Base-by-base conservation (phyloP, 257 asterid genomes). In the Fraxinus anomala region DNA sequence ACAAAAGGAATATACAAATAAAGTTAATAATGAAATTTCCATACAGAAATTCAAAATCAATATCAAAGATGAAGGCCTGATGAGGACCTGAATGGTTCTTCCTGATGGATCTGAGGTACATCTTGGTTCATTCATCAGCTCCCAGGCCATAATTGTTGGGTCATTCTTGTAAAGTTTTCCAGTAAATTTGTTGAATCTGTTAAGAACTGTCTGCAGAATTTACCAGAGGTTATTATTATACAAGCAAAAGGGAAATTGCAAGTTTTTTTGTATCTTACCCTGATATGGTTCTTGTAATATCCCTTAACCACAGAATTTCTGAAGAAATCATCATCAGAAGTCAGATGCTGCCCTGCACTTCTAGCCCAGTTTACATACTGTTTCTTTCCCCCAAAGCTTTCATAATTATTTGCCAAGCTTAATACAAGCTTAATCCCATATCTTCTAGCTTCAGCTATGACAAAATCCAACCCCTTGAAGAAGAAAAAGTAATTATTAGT, bases 121-220 rank as follows among this genome's bases (percentile, higher is more conserved):
- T 85, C 98, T 88, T 6, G 98, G 97, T 84, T 95, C 97, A 88
- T 93, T 93, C 93, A 93, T 93, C 51, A 95, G 97, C 73, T 95
- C 99, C 99, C 99, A 95, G 0, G 99, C 98, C 99, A 95, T 95
- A 70, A 95, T 95, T 79, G 97, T 93, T 9, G 98, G 97, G 68
- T 95, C 99, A 87, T 93, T 88, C 89, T 88, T 93, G 92, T 95
- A 95, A 75, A 80, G 44, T 69, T 83, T 77, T 79, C 97, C 91
- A 61, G 73, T 90, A 17, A 82, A 72, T 30, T 87, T 87, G 82
- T 95, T 95, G 70, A 77, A 72, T 79, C 99, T 89, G 80, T 88
- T 91, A 16, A 95, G 80, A 85, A 95, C 87, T 75, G 82, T 86
- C 99, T 95, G 82, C 88, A 84, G 65, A 37, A 56, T 16, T 72